Evolutionary conservation across 2,329 filamentous ascomycete genomes (phyloP).

Genomic region (Beauveria rudraprayagi): DNA sequence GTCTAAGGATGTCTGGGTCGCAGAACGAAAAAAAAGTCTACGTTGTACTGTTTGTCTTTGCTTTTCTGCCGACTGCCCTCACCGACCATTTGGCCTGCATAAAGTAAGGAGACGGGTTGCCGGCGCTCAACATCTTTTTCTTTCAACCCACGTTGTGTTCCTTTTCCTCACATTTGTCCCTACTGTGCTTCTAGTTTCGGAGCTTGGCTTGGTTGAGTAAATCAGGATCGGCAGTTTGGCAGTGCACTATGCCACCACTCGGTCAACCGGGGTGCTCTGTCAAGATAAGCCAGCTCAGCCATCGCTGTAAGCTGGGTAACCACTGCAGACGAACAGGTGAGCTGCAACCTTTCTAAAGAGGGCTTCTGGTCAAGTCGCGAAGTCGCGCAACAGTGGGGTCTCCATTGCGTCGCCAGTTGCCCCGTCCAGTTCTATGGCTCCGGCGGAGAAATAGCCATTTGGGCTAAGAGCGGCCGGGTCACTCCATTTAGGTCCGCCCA

Average conservation of each 20-base stretch:
- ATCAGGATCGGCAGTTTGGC: not conserved
- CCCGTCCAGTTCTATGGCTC: too few relatives aligned
- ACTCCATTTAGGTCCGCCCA: too few relatives aligned
- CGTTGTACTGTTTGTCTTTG: not conserved
- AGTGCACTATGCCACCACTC: slow-evolving; percentile 1
- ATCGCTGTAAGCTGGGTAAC: not conserved
- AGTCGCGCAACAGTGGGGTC: too few relatives aligned
- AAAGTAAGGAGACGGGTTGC: too few relatives aligned
- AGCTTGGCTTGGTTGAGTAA: not conserved
- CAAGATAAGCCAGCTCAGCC: not conserved
- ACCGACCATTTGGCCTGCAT: too few relatives aligned
- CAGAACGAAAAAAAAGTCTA: not conserved
- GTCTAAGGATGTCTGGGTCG: not conserved
- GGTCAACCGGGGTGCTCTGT: not conserved
- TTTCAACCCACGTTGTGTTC: not conserved
- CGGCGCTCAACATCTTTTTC: too few relatives aligned
- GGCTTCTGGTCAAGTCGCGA: too few relatives aligned
- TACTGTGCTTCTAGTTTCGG: not conserved
- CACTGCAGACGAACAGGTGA: too few relatives aligned
- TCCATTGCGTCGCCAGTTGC: not conserved
- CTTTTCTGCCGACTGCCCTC: too few relatives aligned
- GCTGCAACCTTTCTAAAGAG: too few relatives aligned
- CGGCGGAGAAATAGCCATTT: too few relatives aligned
- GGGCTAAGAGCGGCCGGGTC: not conserved
- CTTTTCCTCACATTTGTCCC: not conserved